Base-by-base conservation (phyloP, 1,284 basidiomycete species). In the Neotropicomus parvogracilis region DNA sequence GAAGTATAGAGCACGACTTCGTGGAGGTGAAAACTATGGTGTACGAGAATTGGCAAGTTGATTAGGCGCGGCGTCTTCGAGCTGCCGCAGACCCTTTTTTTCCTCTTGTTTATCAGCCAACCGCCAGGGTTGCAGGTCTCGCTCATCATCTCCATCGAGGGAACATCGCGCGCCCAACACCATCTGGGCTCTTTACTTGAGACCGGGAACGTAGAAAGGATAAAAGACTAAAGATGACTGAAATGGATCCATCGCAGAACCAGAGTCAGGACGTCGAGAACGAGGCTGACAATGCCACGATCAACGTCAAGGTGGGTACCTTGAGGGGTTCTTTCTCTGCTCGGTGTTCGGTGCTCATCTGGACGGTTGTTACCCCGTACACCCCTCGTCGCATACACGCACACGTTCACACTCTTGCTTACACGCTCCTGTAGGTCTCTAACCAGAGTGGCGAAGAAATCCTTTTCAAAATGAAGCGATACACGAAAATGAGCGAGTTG, bases 381-480 rank as follows among this genome's bases (percentile, higher is more conserved):
- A n/a, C n/a, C n/a, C n/a, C n/a, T n/a, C n/a, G n/a, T n/a, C n/a
- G n/a, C n/a, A n/a, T n/a, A n/a, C n/a, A n/a, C n/a, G 17, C 20
- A 24, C 40, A 4, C 7, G 11, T 29, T 2, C 37, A 24, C 35
- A 8, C 24, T 24, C 24, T 24, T 8, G 24, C 5, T 24, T 16
- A 11, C 27, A 10, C n/a, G 26, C 14, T 2, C n/a, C 8, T 13
- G 14, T n/a, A 90, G 87, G 88, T 91, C 46, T 80, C 88, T 42
- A 85, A 81, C 50, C 79, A 86, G 32, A 71, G 77, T 19, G 89
- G 91, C 40, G 88, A 95, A 50, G 93, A 97, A 68, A 91, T 97
- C 36, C 97, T 92, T 73, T 97, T 97, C 81, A 97, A 97, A 80
- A 97, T 97, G 73, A 97, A 97, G 76, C 83, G 88, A 60, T 91